These are phyloP conservation scores for Spencermartinsiella ligniputridi DNA, from an alignment of 1,139 yeast species.

Conservation along the genomic window DNA sequence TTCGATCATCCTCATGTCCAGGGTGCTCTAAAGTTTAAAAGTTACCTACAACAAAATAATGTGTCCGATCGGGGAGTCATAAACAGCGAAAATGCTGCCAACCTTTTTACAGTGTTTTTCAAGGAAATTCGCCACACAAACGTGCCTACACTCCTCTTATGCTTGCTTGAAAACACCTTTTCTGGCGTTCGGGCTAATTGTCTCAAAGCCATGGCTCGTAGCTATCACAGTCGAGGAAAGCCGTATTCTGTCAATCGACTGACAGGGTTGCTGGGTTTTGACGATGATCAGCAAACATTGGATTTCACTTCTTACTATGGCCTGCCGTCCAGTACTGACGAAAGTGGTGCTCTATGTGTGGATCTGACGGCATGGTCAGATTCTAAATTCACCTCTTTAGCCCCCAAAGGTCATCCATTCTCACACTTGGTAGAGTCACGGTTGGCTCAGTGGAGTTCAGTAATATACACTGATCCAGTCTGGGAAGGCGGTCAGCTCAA, in stretches of 20 bases:
- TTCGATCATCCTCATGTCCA: conserved; percentile 58
- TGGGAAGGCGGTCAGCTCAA: too few relatives aligned
- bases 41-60: conserved; percentile 60
- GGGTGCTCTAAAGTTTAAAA: conserved; percentile 65
- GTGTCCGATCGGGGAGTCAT: conserved; percentile 51
- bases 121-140: conserved; percentile 42
- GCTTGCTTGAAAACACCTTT: conserved; percentile 75
- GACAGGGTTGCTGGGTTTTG: conserved; percentile 59
- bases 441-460: conserved; percentile 23
- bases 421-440: conserved; percentile 51
- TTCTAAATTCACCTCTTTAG: conserved; percentile 43
- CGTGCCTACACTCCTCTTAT: conserved; percentile 69
- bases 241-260: conserved; percentile 53
- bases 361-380: conserved; percentile 54
- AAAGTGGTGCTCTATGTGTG: conserved; percentile 42
- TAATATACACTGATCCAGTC: background rate
- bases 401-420: conserved; percentile 51
- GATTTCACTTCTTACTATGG: conserved; percentile 64
- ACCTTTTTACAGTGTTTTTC: conserved; percentile 65
- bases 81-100: conserved; percentile 56
- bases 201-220: conserved; percentile 58
- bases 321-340: conserved; percentile 44
- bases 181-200: conserved; percentile 78
- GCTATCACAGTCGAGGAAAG: conserved; percentile 68
- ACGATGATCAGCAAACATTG: conserved; percentile 47